Conservation (phyloP, 1,284 basidiomycete genomes). For the Boletus albobrunnescens region DNA sequence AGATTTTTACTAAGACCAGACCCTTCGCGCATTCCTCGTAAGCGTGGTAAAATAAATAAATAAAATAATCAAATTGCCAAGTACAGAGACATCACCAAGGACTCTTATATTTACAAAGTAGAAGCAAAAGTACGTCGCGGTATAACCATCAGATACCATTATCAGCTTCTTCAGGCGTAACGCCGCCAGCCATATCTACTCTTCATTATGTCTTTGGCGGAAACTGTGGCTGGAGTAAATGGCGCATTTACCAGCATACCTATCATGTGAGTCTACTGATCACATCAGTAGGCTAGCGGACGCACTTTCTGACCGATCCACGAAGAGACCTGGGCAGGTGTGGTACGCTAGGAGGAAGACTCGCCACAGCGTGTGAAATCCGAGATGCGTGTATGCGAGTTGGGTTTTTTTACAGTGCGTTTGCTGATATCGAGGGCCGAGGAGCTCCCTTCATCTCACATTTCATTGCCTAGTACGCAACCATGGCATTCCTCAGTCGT, state of each 20-base stretch:
- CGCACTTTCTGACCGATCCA: neutral
- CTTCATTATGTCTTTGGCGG: slow-evolving; percentile 25
- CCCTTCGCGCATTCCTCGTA: too few species aligned
- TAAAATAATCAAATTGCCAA: too few species aligned
- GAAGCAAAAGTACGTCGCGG: too few species aligned
- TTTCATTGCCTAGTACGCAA: slow-evolving; percentile 52
- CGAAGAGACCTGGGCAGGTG: slow-evolving; percentile 23
- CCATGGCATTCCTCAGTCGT: slow-evolving; percentile 62
- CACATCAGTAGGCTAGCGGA: neutral
- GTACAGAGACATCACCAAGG: too few species aligned
- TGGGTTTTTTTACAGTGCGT: slow-evolving; percentile 33
- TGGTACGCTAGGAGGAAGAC: slow-evolving; percentile 18
- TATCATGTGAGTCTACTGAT: slow-evolving; percentile 23
- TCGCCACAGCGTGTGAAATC: slow-evolving; percentile 22
- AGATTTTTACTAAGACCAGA: too few species aligned
- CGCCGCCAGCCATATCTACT: too few species aligned
- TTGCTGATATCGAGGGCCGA: neutral
- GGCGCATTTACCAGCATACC: slow-evolving; percentile 29
- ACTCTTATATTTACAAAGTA: too few species aligned
- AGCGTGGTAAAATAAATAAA: too few species aligned
- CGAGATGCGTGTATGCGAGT: slow-evolving; percentile 33
- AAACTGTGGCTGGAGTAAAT: slow-evolving; percentile 14
- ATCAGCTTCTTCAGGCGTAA: too few species aligned
- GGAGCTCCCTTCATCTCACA: neutral
- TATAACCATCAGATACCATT: too few species aligned